These are phyloP conservation scores for Juncus inflexus DNA, from an alignment of 176 grass and related monocot genomes.

Conservation along the genomic window DNA sequence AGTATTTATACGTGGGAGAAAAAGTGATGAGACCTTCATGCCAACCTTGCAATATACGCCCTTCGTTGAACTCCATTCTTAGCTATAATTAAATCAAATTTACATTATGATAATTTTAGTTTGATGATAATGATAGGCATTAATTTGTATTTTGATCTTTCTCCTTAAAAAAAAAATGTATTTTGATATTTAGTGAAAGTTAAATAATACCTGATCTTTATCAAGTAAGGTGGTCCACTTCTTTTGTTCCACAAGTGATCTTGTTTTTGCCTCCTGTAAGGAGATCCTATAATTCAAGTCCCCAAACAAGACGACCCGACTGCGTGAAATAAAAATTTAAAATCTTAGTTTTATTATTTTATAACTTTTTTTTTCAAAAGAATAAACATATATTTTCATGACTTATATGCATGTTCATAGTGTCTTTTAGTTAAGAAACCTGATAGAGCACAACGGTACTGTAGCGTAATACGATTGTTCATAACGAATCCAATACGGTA, in stretches of 20 bases:
- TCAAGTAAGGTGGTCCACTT: slow-evolving; percentile 61
- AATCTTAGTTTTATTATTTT: no score
- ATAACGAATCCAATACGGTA: no score
- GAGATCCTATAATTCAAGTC: slow-evolving; percentile 97
- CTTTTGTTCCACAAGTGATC: slow-evolving; percentile 53
- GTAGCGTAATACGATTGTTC: no score
- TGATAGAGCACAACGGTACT: no score
- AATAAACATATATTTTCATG: no score
- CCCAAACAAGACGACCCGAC: slow-evolving; percentile 72
- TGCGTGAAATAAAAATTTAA: slow-evolving; percentile 38
- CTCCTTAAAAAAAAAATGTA: no score
- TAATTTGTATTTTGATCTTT: neutral
- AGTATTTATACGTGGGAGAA: slow-evolving; percentile 91
- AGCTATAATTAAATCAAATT: slow-evolving; percentile 37
- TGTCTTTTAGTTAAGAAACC: no score
- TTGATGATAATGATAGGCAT: neutral
- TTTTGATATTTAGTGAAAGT: neutral
- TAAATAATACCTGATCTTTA: slow-evolving; percentile 58
- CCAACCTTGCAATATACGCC: slow-evolving; percentile 56
- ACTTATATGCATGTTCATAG: no score
- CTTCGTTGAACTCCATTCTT: slow-evolving; percentile 45
- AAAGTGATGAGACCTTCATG: slow-evolving; percentile 80
- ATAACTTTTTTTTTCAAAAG: no score
- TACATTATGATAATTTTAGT: neutral
- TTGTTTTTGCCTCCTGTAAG: slow-evolving; percentile 50